Conservation (phyloP, 2,329 filamentous ascomycete species). For the Sodiomyces alkalinus region DNA sequence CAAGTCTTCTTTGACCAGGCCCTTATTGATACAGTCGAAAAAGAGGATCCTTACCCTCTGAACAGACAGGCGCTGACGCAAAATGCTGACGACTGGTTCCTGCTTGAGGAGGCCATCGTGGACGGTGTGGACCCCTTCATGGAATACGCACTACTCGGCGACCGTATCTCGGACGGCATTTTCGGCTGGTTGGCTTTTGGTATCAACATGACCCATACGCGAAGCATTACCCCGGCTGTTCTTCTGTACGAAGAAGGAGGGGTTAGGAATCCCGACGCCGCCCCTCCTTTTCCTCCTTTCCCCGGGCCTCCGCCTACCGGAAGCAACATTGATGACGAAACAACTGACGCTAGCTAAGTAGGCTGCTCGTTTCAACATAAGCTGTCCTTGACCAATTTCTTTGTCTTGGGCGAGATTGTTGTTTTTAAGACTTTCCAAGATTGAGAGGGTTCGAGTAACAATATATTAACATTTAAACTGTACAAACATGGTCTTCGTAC, state of each 20-base stretch:
- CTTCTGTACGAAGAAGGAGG: conserved; percentile 17
- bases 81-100: conserved; percentile 35
- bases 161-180: conserved; percentile 32
- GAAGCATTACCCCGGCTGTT: conserved; percentile 14
- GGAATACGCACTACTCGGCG: conserved; percentile 40
- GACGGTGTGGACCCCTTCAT: conserved; percentile 40
- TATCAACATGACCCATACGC: conserved; percentile 20
- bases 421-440: too few species aligned
- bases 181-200: conserved; percentile 38
- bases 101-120: conserved; percentile 27
- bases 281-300: too few species aligned
- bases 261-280: conserved; percentile 12
- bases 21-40: conserved; percentile 33
- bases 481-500: too few species aligned
- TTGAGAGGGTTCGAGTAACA: too few species aligned
- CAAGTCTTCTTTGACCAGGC: conserved; percentile 47
- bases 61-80: conserved; percentile 27
- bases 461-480: too few species aligned
- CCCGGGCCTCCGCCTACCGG: too few species aligned
- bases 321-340: too few species aligned
- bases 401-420: too few species aligned
- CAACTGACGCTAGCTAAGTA: too few species aligned
- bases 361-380: too few species aligned
- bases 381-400: too few species aligned
- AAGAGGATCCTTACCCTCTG: conserved; percentile 24